phyloP scores from a whole-genome alignment of 2,329 filamentous ascomycete species.

The Xylariaceae sp. region DNA sequence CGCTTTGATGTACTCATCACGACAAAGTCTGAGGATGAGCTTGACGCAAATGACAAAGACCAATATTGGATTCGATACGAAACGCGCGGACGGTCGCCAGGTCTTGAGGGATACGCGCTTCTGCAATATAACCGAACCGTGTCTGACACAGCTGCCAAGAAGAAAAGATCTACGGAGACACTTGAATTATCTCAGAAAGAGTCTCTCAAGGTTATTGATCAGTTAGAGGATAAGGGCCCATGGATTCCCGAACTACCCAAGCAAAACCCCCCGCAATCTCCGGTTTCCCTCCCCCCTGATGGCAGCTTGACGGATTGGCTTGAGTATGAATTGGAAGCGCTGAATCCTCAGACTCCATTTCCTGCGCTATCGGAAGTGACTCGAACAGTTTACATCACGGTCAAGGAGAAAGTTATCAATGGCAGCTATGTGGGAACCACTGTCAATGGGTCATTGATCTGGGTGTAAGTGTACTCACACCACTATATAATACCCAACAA shows the following conservation, averaged over 20 bases:
- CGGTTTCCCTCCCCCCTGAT: slow-evolving; percentile 33
- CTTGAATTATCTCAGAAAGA: not conserved
- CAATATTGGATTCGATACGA: slow-evolving; percentile 46
- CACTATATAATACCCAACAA: not conserved
- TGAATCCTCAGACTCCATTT: slow-evolving; percentile 30
- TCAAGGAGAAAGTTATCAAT: slow-evolving; percentile 37
- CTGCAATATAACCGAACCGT: slow-evolving; percentile 38
- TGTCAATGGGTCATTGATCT: slow-evolving; percentile 32
- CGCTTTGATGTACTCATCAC: slow-evolving; percentile 54
- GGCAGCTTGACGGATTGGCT: slow-evolving; percentile 35
- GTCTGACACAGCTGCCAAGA: slow-evolving; percentile 11
- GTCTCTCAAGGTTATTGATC: not conserved
- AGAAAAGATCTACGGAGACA: not conserved
- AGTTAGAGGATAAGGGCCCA: not conserved
- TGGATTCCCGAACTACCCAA: slow-evolving; percentile 9
- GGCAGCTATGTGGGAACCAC: slow-evolving; percentile 29
- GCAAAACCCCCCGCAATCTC: slow-evolving; percentile 29
- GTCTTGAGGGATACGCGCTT: slow-evolving; percentile 44
- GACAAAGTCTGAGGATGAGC: slow-evolving; percentile 45
- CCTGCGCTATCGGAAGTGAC: slow-evolving; percentile 45
- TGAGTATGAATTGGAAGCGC: slow-evolving; percentile 43
- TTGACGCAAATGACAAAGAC: slow-evolving; percentile 32
- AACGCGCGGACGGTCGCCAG: slow-evolving; percentile 44
- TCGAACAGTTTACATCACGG: slow-evolving; percentile 43
- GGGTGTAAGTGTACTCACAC: slow-evolving; percentile 29